Conservation (phyloP, 2,329 filamentous ascomycete genomes). For the Curvularia sp. region DNA sequence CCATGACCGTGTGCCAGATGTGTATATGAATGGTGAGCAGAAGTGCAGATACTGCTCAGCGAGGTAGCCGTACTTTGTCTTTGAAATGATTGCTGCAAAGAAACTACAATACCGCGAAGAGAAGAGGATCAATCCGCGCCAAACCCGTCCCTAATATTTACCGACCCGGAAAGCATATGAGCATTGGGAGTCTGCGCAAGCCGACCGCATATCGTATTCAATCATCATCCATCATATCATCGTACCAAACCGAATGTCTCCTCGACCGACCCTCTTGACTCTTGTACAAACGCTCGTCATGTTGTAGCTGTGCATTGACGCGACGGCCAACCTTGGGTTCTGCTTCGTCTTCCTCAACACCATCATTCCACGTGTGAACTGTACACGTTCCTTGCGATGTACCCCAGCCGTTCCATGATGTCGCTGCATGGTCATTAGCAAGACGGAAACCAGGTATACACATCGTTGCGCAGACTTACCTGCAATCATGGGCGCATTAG, state of each 20-base stretch:
- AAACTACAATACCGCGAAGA: background rate
- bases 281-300: slow-evolving; percentile 48
- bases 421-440: slow-evolving; percentile 63
- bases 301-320: slow-evolving; percentile 48
- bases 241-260: slow-evolving; percentile 36
- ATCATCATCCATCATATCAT: slow-evolving; percentile 42
- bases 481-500: slow-evolving; percentile 79
- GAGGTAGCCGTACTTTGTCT: background rate
- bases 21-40: background rate
- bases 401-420: slow-evolving; percentile 81
- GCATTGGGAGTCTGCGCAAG: slow-evolving; percentile 8
- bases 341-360: slow-evolving; percentile 66
- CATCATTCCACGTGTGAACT: slow-evolving; percentile 79
- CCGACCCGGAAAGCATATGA: slow-evolving; percentile 1
- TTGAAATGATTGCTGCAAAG: background rate
- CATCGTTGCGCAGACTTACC: slow-evolving; percentile 53
- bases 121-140: background rate
- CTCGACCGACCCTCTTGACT: slow-evolving; percentile 28
- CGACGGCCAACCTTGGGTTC: slow-evolving; percentile 46
- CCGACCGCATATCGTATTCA: slow-evolving; percentile 18
- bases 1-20: background rate
- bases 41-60: background rate
- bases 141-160: background rate
- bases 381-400: slow-evolving; percentile 77
- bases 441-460: background rate